These are phyloP conservation scores for Heimioporus retisporus DNA, from an alignment of 1,284 basidiomycete species.

Conservation along the genomic window DNA sequence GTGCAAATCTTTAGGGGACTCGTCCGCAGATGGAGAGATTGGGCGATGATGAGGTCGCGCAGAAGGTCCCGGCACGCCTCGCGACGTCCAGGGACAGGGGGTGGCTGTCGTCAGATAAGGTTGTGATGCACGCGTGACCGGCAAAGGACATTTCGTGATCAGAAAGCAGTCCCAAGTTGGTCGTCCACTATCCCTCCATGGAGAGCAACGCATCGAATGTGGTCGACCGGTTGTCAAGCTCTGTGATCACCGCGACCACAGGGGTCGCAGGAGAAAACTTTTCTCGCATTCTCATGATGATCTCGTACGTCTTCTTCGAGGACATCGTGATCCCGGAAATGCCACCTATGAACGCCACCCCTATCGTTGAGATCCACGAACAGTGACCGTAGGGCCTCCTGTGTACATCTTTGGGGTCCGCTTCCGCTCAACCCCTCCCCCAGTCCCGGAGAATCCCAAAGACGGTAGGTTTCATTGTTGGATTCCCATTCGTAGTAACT, in stretches of 20 bases:
- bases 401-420: slow-evolving; percentile 25
- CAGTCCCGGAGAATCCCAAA: slow-evolving; percentile 37
- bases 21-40: slow-evolving; percentile 27
- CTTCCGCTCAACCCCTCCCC: slow-evolving; percentile 29
- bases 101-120: slow-evolving; percentile 35
- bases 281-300: slow-evolving; percentile 29
- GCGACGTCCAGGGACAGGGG: slow-evolving; percentile 32
- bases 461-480: slow-evolving; percentile 23
- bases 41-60: slow-evolving; percentile 28
- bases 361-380: slow-evolving; percentile 34
- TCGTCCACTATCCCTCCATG: slow-evolving; percentile 46
- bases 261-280: slow-evolving; percentile 33
- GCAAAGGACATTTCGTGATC: slow-evolving; percentile 32
- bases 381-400: slow-evolving; percentile 29
- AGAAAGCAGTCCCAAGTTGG: slow-evolving; percentile 25
- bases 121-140: background rate
- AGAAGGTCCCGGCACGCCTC: slow-evolving; percentile 26
- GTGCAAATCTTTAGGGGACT: slow-evolving; percentile 38
- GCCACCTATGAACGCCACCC: slow-evolving; percentile 40
- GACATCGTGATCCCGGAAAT: slow-evolving; percentile 27
- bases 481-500: slow-evolving; percentile 29
- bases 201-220: slow-evolving; percentile 15
- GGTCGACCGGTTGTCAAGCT: slow-evolving; percentile 36
- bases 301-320: slow-evolving; percentile 34
- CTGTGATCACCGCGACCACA: slow-evolving; percentile 42